Evolutionary conservation across 1,284 basidiomycete genomes (phyloP), one percentile per base, ranked within the genome.

Genomic region (Porodaedalea pini): DNA sequence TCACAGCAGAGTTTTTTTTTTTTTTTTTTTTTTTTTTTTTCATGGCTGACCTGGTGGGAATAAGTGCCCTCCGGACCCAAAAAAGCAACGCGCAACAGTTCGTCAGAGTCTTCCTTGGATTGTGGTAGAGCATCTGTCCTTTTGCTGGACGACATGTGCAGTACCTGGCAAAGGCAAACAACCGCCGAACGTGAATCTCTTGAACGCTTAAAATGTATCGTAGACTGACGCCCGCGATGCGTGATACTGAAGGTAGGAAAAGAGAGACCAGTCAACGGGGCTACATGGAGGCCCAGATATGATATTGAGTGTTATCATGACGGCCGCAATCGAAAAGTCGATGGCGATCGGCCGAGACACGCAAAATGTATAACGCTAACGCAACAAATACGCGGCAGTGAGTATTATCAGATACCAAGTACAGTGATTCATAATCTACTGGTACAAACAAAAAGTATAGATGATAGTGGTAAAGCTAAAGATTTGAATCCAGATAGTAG

Each of bases 61-160:
- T 88, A 90, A 36, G 88, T 91, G 45, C 89, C 88, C 48, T 77
- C 67, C 21, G 89, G 88, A 7, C 88, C 88, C 29, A 91, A 73
- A 66, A 84, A 82, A 51, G 80, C 80, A 13, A 82, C 74, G 58
- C 27, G 7, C 3, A 7, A 15, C 23, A 27, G 40, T 41, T 2
- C 25, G 13, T 17, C 13, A 34, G 32, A 6, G 7, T 6, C 13
- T 6, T 13, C 7, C 13, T 34, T 34, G 13, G 13, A 34, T 13
- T 13, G 32, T 6, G 32, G 13, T 13, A 13, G 13, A 6, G 32
- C 32, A 34, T 13, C 32, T 6, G 32, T 34, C 2, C 29, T 1
- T 19, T 31, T 13, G 15, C 10, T 31, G 29, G 29, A 31, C n/a
- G 45, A 31, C 25, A 47, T 47, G 6, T 13, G 25, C 45, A 31